Evolutionary conservation across 805 yeast species (phyloP).

Genomic region (Alloascoidea africana): DNA sequence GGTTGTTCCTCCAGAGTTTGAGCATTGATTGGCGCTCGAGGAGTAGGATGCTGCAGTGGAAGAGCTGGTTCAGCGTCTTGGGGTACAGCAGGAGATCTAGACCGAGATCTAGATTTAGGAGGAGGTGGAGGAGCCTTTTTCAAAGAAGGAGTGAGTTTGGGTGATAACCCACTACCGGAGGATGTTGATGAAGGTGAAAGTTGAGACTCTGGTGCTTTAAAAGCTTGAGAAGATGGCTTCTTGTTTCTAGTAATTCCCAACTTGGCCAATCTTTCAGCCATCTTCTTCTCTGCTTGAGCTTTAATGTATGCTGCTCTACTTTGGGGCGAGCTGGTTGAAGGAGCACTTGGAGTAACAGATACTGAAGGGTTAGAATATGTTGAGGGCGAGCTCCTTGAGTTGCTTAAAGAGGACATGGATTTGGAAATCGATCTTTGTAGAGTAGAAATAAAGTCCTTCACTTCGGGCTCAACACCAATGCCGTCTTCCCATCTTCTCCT

Average conservation of each 20-base stretch:
- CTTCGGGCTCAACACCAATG: slow-evolving; percentile 56
- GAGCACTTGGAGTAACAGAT: slow-evolving; percentile 9
- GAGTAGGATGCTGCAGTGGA: neutral
- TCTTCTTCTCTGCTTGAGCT: slow-evolving; percentile 66
- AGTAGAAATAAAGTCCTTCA: slow-evolving; percentile 43
- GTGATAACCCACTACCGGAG: neutral
- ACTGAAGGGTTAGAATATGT: slow-evolving; percentile 6
- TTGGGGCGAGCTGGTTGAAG: slow-evolving; percentile 25
- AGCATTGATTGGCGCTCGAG: slow-evolving; percentile 1
- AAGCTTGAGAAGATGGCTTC: slow-evolving; percentile 5
- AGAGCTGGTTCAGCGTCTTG: neutral
- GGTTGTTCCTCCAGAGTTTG: neutral
- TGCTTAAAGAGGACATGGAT: slow-evolving; percentile 4
- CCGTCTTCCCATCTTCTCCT: slow-evolving; percentile 73
- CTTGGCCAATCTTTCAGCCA: slow-evolving; percentile 76
- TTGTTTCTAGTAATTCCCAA: slow-evolving; percentile 46
- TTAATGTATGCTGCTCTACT: slow-evolving; percentile 71
- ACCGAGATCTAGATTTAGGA: neutral
- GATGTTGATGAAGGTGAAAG: neutral
- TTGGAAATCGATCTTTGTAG: slow-evolving; percentile 21
- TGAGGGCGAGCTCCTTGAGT: slow-evolving; percentile 2
- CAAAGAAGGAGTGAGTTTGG: slow-evolving; percentile 1
- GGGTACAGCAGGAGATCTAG: neutral
- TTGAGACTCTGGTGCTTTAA: slow-evolving; percentile 2
- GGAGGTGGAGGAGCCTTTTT: neutral